Conservation (phyloP, 73 alveolate genomes). For the Tetrahymena thermophila region DNA sequence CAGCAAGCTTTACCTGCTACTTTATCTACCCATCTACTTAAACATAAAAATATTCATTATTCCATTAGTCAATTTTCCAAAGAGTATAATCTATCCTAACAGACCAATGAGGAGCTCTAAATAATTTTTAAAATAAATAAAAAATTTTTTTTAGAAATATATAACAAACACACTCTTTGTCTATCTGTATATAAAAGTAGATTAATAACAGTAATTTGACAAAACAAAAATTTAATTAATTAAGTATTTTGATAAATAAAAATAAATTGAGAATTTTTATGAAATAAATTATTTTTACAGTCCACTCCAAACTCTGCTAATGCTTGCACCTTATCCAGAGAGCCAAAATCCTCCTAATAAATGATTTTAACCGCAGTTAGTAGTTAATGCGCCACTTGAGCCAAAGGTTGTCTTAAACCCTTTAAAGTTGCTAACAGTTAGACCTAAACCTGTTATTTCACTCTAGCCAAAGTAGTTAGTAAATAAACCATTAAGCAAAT, state of each 20-base stretch:
- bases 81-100: neutral
- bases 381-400: neutral
- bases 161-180: no score
- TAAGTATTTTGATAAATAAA: no score
- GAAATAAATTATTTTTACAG: neutral
- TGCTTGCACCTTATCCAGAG: neutral
- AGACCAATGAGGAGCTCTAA: neutral
- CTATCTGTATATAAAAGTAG: no score
- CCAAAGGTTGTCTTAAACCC: neutral
- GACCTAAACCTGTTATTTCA: neutral
- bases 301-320: neutral
- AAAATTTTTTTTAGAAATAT: no score
- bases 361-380: neutral
- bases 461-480: neutral
- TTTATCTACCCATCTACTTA: neutral
- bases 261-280: neutral
- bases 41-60: neutral
- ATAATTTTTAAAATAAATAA: neutral
- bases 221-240: no score
- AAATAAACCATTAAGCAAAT: neutral
- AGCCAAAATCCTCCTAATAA: neutral
- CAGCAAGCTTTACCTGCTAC: neutral
- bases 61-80: neutral
- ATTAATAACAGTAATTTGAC: no score
- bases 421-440: neutral